Evolutionary conservation across 2,329 filamentous ascomycete genomes (phyloP).

Genomic region (Talaromyces marneffei): DNA sequence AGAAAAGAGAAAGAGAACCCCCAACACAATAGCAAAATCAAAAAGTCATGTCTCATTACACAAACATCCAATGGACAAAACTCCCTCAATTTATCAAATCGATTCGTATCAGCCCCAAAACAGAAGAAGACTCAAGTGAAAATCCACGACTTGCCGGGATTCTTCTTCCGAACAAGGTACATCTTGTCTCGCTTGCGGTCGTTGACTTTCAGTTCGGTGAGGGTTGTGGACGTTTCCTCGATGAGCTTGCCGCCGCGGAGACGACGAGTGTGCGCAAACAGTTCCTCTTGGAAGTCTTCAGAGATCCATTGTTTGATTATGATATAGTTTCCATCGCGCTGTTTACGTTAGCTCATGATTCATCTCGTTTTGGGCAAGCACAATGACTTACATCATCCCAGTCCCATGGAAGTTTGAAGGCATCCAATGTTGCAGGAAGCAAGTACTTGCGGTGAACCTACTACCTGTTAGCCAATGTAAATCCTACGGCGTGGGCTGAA

Average conservation of each 20-base stretch:
- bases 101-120: neutral
- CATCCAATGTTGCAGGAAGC: slow-evolving; percentile 41
- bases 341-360: slow-evolving; percentile 17
- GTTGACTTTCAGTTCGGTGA: slow-evolving; percentile 39
- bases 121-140: slow-evolving; percentile 24
- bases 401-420: slow-evolving; percentile 44
- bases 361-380: too few relatives aligned
- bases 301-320: slow-evolving; percentile 69
- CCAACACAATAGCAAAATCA: neutral
- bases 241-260: slow-evolving; percentile 50
- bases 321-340: slow-evolving; percentile 60
- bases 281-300: slow-evolving; percentile 63
- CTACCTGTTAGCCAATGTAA: neutral
- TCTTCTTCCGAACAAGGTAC: slow-evolving; percentile 44
- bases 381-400: slow-evolving; percentile 40
- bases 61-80: neutral
- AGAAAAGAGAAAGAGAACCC: neutral
- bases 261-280: slow-evolving; percentile 65
- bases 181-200: slow-evolving; percentile 41
- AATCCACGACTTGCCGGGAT: slow-evolving; percentile 30
- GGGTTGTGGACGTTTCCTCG: slow-evolving; percentile 30
- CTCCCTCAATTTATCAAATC: neutral
- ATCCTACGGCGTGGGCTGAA: neutral
- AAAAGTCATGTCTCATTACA: slow-evolving; percentile 5
- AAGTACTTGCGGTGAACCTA: slow-evolving; percentile 44